A percentile compares a stretch with the other conserved stretches of the same genome.
Evolutionary conservation across 106 monocot species (phyloP).

Genomic region (Xerophyta viscosa): DNA sequence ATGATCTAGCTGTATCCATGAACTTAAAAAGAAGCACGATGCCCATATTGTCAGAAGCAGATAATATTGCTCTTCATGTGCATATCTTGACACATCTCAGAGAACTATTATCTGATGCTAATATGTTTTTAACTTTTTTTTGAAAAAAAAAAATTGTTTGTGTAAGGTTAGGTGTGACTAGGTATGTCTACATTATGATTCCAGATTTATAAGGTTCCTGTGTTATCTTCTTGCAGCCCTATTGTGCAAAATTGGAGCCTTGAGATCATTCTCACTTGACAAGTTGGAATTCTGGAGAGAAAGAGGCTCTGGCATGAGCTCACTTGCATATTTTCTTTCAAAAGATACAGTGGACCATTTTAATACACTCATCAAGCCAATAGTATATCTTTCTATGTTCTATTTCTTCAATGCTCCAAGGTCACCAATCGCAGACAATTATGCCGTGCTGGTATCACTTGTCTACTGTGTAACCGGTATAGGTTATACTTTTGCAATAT

Average conservation of each 20-base stretch:
- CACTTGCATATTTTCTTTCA: constrained; percentile 79
- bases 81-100: too few species aligned
- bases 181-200: too few species aligned
- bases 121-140: too few species aligned
- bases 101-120: too few species aligned
- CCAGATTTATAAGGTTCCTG: too few species aligned
- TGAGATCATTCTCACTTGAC: constrained; percentile 80
- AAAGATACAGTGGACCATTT: constrained; percentile 89
- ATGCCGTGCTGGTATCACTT: constrained; percentile 53
- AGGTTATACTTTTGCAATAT: constrained; percentile 80
- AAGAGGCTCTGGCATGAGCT: constrained; percentile 86
- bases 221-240: constrained; percentile 48
- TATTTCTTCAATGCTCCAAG: constrained; percentile 92
- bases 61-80: too few species aligned
- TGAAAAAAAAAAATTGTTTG: too few species aligned
- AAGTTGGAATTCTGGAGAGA: constrained; percentile 80
- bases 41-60: too few species aligned
- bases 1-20: too few species aligned
- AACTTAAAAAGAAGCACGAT: too few species aligned
- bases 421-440: constrained; percentile 68
- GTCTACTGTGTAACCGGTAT: constrained; percentile 92
- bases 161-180: too few species aligned
- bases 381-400: constrained; percentile 92
- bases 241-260: constrained; percentile 74
- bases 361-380: constrained; percentile 79